Base-by-base conservation (phyloP, 768 basidiomycete genomes). In the Rhizopogon vesiculosus region DNA sequence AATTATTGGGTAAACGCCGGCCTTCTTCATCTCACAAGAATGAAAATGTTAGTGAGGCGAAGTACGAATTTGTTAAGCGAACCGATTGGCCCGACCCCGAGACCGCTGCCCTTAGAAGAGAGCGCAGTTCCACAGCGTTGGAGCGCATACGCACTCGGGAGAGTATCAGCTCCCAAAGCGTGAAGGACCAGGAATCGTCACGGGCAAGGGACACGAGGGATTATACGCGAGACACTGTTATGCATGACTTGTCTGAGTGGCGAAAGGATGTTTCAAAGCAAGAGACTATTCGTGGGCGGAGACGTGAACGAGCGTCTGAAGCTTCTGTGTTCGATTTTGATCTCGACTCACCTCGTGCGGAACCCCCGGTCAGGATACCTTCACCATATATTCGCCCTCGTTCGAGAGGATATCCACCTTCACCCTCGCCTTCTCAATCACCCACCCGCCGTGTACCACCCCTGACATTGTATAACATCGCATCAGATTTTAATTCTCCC, bases 21-120 rank as follows among this genome's bases (percentile, higher is more conserved):
- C 64, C 66, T 38, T 66, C 69, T 28, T 65, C 72, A 7, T 69
- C 67, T 29, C 70, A 74, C 33, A 74, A 80, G 40, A 72, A 74
- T 33, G 73, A 76, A 29, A 79, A 82, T 56, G 83, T 89, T 43
- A 79, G 82, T 25, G 81, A 87, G 58, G 79, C 87, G 16, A 80
- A 85, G 64, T 91, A 84, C 64, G 82, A 91, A 74, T 91, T 90
- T 62, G 87, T 91, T 45, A 91, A 89, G 66, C 82, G 90, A 42
- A 84, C 91, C 15, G 90, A 89, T 60, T 91, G 91, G 91, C 88
- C 87, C 1, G 89, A 89, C 67, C 81, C 87, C 41, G 90, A 90
- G 72, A 75, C 81, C 5, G 86, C 84, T 54, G 86, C 85, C 18
- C 74, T 85, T 48, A 77, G 88, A 55, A 76, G 88, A 56, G 85